Evolutionary conservation across 768 basidiomycete genomes (phyloP).

Genomic region (Russula emetica): DNA sequence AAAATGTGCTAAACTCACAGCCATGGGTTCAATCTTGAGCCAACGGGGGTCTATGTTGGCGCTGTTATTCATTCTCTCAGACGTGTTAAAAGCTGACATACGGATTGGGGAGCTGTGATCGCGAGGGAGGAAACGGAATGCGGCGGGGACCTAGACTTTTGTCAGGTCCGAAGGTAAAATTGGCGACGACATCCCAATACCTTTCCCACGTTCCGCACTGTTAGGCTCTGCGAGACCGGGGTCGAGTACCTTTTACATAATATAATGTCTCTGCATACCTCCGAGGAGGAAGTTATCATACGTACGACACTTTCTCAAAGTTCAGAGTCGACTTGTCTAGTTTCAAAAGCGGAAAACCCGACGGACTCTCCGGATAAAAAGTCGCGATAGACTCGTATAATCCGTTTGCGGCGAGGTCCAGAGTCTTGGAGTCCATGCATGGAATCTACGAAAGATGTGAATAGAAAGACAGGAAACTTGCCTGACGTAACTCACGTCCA

Average conservation of each 20-base stretch:
- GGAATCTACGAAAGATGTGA: conserved; percentile 11
- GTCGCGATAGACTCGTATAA: conserved; percentile 17
- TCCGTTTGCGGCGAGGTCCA: conserved; percentile 20
- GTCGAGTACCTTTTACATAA: conserved; percentile 45
- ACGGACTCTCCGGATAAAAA: conserved; percentile 17
- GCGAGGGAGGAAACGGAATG: conserved; percentile 61
- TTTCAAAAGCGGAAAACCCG: conserved; percentile 18
- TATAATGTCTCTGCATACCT: not conserved
- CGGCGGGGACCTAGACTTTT: conserved; percentile 52
- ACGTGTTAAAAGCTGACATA: conserved; percentile 36
- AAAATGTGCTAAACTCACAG: conserved; percentile 38
- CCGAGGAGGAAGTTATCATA: not conserved
- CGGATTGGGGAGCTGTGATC: conserved; percentile 45
- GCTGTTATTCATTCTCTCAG: not conserved
- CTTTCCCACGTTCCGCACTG: conserved; percentile 55
- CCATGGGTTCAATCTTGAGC: conserved; percentile 54
- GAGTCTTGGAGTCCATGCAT: conserved; percentile 15
- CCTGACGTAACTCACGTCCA: conserved; percentile 46
- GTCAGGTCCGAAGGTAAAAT: conserved; percentile 11
- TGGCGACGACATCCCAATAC: conserved; percentile 35
- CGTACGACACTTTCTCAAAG: conserved; percentile 27
- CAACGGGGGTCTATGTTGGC: conserved; percentile 48
- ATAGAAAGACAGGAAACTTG: not conserved
- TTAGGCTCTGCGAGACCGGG: conserved; percentile 38
- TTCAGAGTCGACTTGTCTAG: conserved; percentile 22